phyloP scores from a whole-genome alignment of 2,329 filamentous ascomycete species.

The Seiridium cupressi region DNA sequence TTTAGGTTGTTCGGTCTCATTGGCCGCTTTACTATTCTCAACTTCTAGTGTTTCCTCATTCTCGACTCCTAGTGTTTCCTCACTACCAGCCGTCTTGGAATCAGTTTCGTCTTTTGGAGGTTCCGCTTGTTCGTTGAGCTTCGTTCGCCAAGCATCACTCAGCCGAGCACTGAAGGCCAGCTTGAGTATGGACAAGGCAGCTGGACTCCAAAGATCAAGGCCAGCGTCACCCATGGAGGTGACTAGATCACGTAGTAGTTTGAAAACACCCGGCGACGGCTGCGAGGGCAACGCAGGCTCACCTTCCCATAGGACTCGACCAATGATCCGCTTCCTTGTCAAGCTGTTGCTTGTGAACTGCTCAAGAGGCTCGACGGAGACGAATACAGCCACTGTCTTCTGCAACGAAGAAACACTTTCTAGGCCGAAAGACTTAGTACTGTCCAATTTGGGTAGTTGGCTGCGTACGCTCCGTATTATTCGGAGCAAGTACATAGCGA shows the following conservation, averaged over 20 bases:
- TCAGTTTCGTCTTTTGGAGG: constrained; percentile 12
- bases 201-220: constrained; percentile 76
- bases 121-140: constrained; percentile 11
- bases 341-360: constrained; percentile 42
- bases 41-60: constrained; percentile 11
- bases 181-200: constrained; percentile 65
- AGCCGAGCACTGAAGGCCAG: constrained; percentile 50
- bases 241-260: constrained; percentile 65
- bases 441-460: constrained; percentile 55
- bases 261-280: constrained; percentile 73
- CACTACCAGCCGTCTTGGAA: neutral
- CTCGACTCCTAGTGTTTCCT: neutral
- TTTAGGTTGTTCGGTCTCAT: constrained; percentile 11
- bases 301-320: constrained; percentile 77
- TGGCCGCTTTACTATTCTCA: constrained; percentile 10
- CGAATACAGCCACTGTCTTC: constrained; percentile 51
- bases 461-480: constrained; percentile 72
- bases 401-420: constrained; percentile 65
- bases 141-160: constrained; percentile 42
- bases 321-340: constrained; percentile 49
- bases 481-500: constrained; percentile 68
- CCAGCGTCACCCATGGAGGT: constrained; percentile 68
- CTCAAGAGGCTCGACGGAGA: constrained; percentile 49
- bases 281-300: constrained; percentile 72
- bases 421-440: constrained; percentile 55